These are phyloP conservation scores for Pseudogymnoascus pannorum DNA, from an alignment of 2,329 filamentous ascomycete genomes.

Conservation along the genomic window DNA sequence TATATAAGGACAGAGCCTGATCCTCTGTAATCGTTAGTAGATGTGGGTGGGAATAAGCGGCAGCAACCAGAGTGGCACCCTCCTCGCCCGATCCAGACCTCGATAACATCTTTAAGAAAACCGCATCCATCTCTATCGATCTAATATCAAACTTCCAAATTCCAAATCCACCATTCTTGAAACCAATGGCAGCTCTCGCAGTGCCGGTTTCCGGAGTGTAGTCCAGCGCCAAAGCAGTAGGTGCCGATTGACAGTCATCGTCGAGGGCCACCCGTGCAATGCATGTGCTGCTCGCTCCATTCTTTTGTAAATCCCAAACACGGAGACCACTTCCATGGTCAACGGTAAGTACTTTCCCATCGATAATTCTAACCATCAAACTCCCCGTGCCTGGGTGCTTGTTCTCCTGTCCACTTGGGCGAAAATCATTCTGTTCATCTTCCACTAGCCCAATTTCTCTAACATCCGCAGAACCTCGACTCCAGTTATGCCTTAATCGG, in stretches of 20 bases:
- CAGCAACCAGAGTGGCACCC: conserved; percentile 48
- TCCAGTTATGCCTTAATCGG: conserved; percentile 86
- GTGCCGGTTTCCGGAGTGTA: conserved; percentile 31
- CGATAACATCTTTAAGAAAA: conserved; percentile 14
- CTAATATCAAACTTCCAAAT: conserved; percentile 55
- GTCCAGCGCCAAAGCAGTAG: conserved; percentile 14
- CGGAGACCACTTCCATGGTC: conserved; percentile 63
- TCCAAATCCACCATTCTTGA: conserved; percentile 62
- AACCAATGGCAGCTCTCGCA: conserved; percentile 61
- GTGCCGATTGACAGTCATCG: not conserved
- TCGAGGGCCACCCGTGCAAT: conserved; percentile 5
- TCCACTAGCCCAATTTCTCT: conserved; percentile 57
- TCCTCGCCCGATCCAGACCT: conserved; percentile 22
- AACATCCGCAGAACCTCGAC: conserved; percentile 70
- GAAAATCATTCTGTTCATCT: conserved; percentile 35
- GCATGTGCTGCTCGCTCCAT: conserved; percentile 48
- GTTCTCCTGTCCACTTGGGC: conserved; percentile 29
- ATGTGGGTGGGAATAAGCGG: conserved; percentile 69
- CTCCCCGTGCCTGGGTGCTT: conserved; percentile 39
- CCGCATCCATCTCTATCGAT: conserved; percentile 20
- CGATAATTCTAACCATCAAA: conserved; percentile 67
- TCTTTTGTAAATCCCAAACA: conserved; percentile 68
- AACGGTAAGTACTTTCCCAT: conserved; percentile 71
- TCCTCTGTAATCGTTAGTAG: conserved; percentile 69
- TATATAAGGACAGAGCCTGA: conserved; percentile 70